These are phyloP conservation scores for Rauvolfia tetraphylla DNA, from an alignment of 257 asterid species.

Conservation along the genomic window DNA sequence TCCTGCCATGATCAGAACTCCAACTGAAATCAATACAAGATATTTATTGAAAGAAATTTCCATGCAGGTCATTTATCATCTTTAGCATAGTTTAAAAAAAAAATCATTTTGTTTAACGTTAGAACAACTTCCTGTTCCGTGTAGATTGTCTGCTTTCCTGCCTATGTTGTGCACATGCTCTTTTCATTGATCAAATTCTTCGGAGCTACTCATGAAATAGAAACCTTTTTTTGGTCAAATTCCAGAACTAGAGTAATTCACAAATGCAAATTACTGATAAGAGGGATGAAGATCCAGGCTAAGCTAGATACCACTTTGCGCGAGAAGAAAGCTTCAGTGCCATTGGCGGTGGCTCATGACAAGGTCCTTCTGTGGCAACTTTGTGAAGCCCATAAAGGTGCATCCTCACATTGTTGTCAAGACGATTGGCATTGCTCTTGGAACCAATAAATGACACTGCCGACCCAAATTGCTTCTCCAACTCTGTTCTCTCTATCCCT, in stretches of 20 bases:
- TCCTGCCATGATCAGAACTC: neutral
- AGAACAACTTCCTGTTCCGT: neutral
- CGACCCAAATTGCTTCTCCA: slow-evolving; percentile 57
- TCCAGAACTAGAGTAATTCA: too few species aligned
- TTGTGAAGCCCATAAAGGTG: slow-evolving; percentile 57
- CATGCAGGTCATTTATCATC: neutral
- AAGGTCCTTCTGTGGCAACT: slow-evolving; percentile 57
- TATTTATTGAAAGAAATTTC: too few species aligned
- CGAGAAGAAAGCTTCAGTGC: slow-evolving; percentile 58
- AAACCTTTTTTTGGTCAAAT: neutral
- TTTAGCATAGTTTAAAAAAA: neutral
- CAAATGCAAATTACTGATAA: neutral
- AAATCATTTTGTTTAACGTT: neutral
- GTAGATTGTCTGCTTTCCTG: neutral
- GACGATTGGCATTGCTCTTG: slow-evolving; percentile 29
- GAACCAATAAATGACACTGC: slow-evolving; percentile 53
- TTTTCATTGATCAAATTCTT: neutral
- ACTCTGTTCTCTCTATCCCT: slow-evolving; percentile 65
- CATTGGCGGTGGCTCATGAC: slow-evolving; percentile 49
- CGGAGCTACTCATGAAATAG: neutral
- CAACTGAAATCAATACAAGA: too few species aligned
- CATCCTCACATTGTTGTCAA: slow-evolving; percentile 35
- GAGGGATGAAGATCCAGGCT: neutral
- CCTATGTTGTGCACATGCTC: neutral
- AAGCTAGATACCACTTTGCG: slow-evolving; percentile 52